Conservation (phyloP, 495 filamentous ascomycete species). For the Neurospora sp. region DNA sequence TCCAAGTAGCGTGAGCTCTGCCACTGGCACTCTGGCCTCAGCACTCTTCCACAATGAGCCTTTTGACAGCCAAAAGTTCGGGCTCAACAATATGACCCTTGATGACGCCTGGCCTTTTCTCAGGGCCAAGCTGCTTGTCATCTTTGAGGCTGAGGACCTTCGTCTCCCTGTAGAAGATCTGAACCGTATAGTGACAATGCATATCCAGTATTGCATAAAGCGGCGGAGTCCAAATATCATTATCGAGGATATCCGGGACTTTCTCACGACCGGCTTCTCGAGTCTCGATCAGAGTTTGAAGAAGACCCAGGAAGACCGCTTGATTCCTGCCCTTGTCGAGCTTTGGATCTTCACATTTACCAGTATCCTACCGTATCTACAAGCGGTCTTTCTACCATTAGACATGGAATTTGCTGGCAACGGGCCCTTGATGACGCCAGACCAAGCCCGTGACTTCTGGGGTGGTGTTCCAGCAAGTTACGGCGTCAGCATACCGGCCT, state of each 20-base stretch:
- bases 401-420: conserved; percentile 88
- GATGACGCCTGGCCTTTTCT: conserved; percentile 95
- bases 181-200: conserved; percentile 72
- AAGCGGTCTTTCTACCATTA: conserved; percentile 89
- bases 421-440: conserved; percentile 62
- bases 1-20: conserved; percentile 37
- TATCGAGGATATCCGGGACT: conserved; percentile 68
- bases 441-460: conserved; percentile 85
- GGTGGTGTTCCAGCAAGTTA: conserved; percentile 40
- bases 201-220: conserved; percentile 69
- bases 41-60: conserved; percentile 36
- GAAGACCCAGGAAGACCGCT: conserved; percentile 65
- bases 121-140: conserved; percentile 77
- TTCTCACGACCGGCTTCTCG: conserved; percentile 72
- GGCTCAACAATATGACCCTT: conserved; percentile 68
- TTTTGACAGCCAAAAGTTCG: conserved; percentile 45
- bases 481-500: conserved; percentile 26
- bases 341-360: conserved; percentile 90
- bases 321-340: conserved; percentile 80
- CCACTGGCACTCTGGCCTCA: conserved; percentile 17
- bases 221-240: conserved; percentile 56
- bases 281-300: conserved; percentile 75
- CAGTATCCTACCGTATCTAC: conserved; percentile 83
- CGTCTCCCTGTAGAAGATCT: conserved; percentile 87
- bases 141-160: conserved; percentile 90